Percentiles rank a stretch among this genome's conserved stretches.
phyloP scores from a whole-genome alignment of 805 yeast genomes.

The Candida maesae region DNA sequence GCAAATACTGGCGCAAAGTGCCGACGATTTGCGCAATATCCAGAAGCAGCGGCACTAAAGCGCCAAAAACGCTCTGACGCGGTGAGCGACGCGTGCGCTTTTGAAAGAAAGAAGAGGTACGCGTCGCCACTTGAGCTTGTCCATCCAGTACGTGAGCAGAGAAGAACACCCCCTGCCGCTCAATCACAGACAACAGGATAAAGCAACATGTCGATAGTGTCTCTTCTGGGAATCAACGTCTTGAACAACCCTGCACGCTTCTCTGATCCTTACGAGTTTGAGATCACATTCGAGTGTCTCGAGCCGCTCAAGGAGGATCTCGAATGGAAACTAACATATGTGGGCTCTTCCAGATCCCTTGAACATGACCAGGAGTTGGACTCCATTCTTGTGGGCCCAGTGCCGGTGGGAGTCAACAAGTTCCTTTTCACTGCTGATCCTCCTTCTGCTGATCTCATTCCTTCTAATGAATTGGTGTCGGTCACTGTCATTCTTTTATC shows the following conservation, averaged over 20 bases:
- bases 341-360: conserved; percentile 88
- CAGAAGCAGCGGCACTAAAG: no score
- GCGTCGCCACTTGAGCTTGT: neutral
- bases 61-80: no score
- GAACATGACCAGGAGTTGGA: conserved; percentile 98
- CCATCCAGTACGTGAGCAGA: no score
- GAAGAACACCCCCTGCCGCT: no score
- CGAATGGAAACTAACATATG: conserved; percentile 97
- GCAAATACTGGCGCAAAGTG: no score
- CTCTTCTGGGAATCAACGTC: conserved; percentile 86
- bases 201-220: conserved; percentile 78
- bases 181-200: neutral
- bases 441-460: conserved; percentile 92
- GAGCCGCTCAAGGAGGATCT: conserved; percentile 83
- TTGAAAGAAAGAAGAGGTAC: neutral
- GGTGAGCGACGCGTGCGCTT: no score
- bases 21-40: no score
- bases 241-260: conserved; percentile 93
- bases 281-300: conserved; percentile 94
- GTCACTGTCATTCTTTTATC: conserved; percentile 92
- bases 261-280: conserved; percentile 91
- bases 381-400: conserved; percentile 96
- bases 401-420: conserved; percentile 95
- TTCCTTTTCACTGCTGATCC: conserved; percentile 94
- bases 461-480: conserved; percentile 91